Base-by-base conservation (phyloP, 495 filamentous ascomycete genomes). In the Aspergillus olivimuriae region DNA sequence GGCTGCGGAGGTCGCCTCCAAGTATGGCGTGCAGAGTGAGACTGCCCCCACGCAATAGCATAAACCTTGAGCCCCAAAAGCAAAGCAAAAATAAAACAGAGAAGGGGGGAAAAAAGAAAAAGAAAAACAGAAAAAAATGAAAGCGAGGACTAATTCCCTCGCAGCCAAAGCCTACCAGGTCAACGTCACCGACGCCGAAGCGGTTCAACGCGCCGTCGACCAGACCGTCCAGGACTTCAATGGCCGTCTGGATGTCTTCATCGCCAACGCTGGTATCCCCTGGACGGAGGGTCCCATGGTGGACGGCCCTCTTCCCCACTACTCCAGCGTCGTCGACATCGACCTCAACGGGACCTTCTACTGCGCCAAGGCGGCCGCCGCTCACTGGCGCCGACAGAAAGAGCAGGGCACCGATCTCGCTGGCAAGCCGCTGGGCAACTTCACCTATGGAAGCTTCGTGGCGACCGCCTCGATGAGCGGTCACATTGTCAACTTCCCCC, bases 401-500 rank as follows among this genome's bases (percentile, higher is more conserved):
- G 65, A 76, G 42, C 77, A 86, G 51, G 78, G 80, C 12, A 83
- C 78, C 1, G 77, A 80, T 30, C 47, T 79, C 38, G 75, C 81
- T 56, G 86, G 86, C 46, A 71, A 81, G 51, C 75, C 74, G 61
- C 68, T 89, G 21, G 69, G 80, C 46, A 77, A 78, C 49, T 89
- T 78, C 51, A 76, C 65, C 16, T 68, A 74, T 14, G 87, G 87
- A 9, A 84, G 80, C 62, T 89, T 90, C 59, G 76, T 91, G 56
- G 77, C 82, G 17, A 92, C 87, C 4, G 77, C 87, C 2, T 84
- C 79, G 51, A 91, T 91, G 78, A 84, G 78, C 60, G 87, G 84
- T 2, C 87, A 91, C 61, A 86, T 95, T 52, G 85, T 82, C 54
- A 95, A 95, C 55, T 78, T 90, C 42, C 89, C 90, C 12, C 88